phyloP scores from a whole-genome alignment of 2,329 filamentous ascomycete species.

The Venturia oleaginea region DNA sequence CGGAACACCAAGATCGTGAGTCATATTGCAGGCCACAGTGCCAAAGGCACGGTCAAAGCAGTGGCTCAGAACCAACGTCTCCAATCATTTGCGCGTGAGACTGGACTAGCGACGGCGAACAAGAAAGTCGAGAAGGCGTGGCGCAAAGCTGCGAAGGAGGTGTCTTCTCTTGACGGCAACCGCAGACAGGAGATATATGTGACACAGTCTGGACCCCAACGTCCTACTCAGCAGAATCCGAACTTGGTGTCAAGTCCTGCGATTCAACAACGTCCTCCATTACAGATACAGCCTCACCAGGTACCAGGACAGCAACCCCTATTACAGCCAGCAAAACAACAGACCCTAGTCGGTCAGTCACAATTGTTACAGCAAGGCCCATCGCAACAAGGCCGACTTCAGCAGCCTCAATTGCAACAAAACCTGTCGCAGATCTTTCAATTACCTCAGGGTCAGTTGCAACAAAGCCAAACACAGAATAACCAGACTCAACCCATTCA shows the following conservation, averaged over 20 bases:
- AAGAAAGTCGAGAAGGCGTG: slow-evolving; percentile 6
- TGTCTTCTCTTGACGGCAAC: slow-evolving; percentile 10
- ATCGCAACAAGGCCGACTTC: neutral
- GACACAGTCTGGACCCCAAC: neutral
- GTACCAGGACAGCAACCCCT: neutral
- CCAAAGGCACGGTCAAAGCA: slow-evolving; percentile 3
- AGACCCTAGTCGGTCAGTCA: neutral
- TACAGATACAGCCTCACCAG: neutral
- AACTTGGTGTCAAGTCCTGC: neutral
- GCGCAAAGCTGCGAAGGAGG: slow-evolving; percentile 14
- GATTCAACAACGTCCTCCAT: neutral
- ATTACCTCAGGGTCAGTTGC: no score
- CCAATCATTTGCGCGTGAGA: neutral
- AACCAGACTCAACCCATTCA: neutral
- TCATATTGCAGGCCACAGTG: slow-evolving; percentile 1
- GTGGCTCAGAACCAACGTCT: slow-evolving; percentile 3
- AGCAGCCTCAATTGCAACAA: neutral
- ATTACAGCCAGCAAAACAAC: neutral
- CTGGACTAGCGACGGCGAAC: neutral
- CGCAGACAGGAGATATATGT: neutral
- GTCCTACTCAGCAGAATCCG: neutral
- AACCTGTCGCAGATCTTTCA: neutral
- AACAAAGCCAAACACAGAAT: no score
- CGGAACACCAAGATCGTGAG: slow-evolving; percentile 4
- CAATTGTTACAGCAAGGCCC: neutral